These are phyloP conservation scores for Thermochaetoides thermophila DNA, from an alignment of 495 filamentous ascomycete species.

Conservation along the genomic window DNA sequence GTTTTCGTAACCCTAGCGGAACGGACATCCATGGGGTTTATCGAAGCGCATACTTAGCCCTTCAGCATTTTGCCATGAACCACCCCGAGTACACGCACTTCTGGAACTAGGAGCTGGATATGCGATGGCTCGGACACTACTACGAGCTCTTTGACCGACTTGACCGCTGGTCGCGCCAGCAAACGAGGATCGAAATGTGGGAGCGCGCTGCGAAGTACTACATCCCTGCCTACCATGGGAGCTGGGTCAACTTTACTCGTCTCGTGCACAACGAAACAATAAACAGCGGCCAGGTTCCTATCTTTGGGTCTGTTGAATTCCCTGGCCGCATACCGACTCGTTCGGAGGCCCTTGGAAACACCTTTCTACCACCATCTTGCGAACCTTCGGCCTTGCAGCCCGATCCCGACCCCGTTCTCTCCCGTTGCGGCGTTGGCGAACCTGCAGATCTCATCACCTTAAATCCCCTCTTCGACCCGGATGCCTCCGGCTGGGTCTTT, in stretches of 20 bases:
- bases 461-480: slow-evolving; percentile 84
- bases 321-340: slow-evolving; percentile 41
- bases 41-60: slow-evolving; percentile 74
- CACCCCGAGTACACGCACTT: slow-evolving; percentile 88
- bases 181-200: slow-evolving; percentile 78
- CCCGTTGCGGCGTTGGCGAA: slow-evolving; percentile 68
- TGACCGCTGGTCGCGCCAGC: slow-evolving; percentile 54
- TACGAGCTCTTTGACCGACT: slow-evolving; percentile 80
- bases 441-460: slow-evolving; percentile 89
- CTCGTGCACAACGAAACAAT: slow-evolving; percentile 30
- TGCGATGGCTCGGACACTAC: slow-evolving; percentile 82
- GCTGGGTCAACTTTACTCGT: slow-evolving; percentile 70
- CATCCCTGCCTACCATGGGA: slow-evolving; percentile 69
- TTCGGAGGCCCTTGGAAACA: slow-evolving; percentile 46
- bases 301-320: slow-evolving; percentile 67
- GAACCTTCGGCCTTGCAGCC: not conserved
- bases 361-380: slow-evolving; percentile 39
- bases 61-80: slow-evolving; percentile 80
- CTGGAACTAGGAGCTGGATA: slow-evolving; percentile 99
- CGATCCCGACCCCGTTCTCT: slow-evolving; percentile 18
- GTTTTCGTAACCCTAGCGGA: slow-evolving; percentile 39
- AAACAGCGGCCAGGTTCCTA: slow-evolving; percentile 44
- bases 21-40: slow-evolving; percentile 80
- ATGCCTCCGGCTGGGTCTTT: slow-evolving; percentile 77
- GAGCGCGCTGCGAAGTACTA: slow-evolving; percentile 85